Conservation (phyloP, 2,329 filamentous ascomycete genomes). For the Penicillium sp. region DNA sequence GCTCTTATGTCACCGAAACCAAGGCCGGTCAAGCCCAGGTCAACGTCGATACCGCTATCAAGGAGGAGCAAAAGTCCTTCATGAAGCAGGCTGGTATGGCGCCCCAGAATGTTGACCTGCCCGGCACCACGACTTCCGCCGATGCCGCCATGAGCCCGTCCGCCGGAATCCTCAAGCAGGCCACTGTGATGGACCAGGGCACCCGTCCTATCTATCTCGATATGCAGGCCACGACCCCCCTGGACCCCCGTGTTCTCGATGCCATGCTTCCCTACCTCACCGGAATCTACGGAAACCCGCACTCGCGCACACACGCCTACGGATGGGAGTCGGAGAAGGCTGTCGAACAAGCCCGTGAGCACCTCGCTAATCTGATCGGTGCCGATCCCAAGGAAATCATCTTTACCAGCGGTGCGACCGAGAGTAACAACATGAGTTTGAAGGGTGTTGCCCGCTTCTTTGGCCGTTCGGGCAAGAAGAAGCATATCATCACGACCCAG, state of each 20-base stretch:
- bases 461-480: slow-evolving; percentile 91
- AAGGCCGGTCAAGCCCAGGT: slow-evolving; percentile 73
- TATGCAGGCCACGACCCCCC: slow-evolving; percentile 95
- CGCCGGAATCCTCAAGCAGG: slow-evolving; percentile 83
- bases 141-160: slow-evolving; percentile 80
- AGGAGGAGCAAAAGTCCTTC: slow-evolving; percentile 83
- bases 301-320: slow-evolving; percentile 96
- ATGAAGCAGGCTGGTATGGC: slow-evolving; percentile 60
- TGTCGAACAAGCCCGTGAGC: slow-evolving; percentile 80
- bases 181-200: slow-evolving; percentile 89
- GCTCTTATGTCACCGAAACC: slow-evolving; percentile 83
- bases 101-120: slow-evolving; percentile 63
- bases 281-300: slow-evolving; percentile 93
- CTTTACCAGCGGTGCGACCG: slow-evolving; percentile 96
- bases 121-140: slow-evolving; percentile 60
- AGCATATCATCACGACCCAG: slow-evolving; percentile 95
- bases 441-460: slow-evolving; percentile 98
- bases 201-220: slow-evolving; percentile 95
- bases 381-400: slow-evolving; percentile 98
- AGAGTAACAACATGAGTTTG: slow-evolving; percentile 99
- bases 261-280: slow-evolving; percentile 96
- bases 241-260: slow-evolving; percentile 92
- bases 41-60: slow-evolving; percentile 79
- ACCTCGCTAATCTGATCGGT: slow-evolving; percentile 85
- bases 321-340: slow-evolving; percentile 98